phyloP scores from a whole-genome alignment of 768 basidiomycete species.

The Tephrocybe sp. region DNA sequence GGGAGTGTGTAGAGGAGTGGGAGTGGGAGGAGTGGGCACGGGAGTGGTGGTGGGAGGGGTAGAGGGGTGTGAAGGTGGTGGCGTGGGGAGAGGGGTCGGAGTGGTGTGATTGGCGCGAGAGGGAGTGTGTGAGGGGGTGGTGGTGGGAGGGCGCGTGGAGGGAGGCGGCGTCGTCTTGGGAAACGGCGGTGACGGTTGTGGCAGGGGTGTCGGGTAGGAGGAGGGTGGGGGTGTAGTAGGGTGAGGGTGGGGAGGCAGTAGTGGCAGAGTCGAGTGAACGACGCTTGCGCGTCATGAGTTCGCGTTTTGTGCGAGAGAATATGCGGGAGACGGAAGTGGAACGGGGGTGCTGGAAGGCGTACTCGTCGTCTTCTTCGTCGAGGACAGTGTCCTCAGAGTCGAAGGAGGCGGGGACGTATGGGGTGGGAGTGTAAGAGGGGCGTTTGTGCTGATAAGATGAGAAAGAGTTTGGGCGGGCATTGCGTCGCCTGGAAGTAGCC shows the following conservation, averaged over 20 bases:
- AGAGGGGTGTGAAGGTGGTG: slow-evolving; percentile 1
- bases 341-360: slow-evolving; percentile 18
- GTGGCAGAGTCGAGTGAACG: slow-evolving; percentile 15
- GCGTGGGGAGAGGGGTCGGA: not conserved
- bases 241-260: not conserved
- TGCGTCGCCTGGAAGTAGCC: too few relatives aligned
- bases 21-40: slow-evolving; percentile 8
- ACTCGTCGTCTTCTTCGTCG: slow-evolving; percentile 27
- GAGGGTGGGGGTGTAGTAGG: slow-evolving; percentile 9
- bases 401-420: slow-evolving; percentile 25
- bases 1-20: not conserved
- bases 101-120: not conserved
- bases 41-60: slow-evolving; percentile 5
- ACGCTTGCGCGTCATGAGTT: slow-evolving; percentile 8
- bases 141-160: slow-evolving; percentile 7
- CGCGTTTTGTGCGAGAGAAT: slow-evolving; percentile 15
- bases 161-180: slow-evolving; percentile 7
- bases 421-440: slow-evolving; percentile 12
- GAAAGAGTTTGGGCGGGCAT: slow-evolving; percentile 8
- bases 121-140: not conserved
- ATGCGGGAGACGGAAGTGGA: slow-evolving; percentile 23
- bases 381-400: slow-evolving; percentile 27
- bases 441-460: slow-evolving; percentile 12
- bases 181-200: slow-evolving; percentile 4
- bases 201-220: slow-evolving; percentile 9